phyloP scores from a whole-genome alignment of 1,139 yeast genomes.

The Taiozyma sp. region DNA sequence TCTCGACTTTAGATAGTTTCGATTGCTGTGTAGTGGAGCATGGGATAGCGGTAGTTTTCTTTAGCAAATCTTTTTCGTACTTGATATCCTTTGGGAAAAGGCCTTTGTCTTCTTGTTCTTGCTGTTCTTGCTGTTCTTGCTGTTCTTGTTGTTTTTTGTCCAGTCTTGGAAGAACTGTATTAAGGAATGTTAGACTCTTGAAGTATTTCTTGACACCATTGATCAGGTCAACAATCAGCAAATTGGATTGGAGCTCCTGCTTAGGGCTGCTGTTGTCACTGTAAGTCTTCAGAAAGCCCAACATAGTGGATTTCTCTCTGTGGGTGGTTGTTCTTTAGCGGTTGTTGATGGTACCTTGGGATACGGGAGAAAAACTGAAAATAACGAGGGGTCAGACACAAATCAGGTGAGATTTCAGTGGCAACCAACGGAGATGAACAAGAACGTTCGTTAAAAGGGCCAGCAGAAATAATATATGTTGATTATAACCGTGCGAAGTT shows the following conservation, averaged over 20 bases:
- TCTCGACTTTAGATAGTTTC: conserved; percentile 44
- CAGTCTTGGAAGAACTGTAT: conserved; percentile 5
- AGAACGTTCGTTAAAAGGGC: neutral
- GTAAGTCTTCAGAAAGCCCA: neutral
- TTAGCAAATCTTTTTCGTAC: conserved; percentile 10
- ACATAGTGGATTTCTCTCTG: neutral
- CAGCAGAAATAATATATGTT: neutral
- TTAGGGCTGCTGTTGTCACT: neutral
- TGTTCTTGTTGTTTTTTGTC: neutral
- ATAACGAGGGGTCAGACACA: neutral
- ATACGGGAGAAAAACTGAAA: neutral
- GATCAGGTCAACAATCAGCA: conserved; percentile 5
- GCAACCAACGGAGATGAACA: neutral
- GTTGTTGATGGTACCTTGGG: neutral
- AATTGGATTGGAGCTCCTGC: neutral
- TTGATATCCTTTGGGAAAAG: conserved; percentile 18
- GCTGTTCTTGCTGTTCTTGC: neutral
- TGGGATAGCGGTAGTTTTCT: conserved; percentile 14
- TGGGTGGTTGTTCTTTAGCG: neutral
- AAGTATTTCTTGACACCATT: conserved; percentile 8
- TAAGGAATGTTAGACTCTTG: conserved; percentile 6
- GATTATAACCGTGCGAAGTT: neutral
- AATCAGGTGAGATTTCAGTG: neutral
- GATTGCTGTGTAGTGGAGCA: conserved; percentile 46
- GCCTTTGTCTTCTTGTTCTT: neutral